phyloP scores from a whole-genome alignment of 2,329 filamentous ascomycete species.

The Fusarium anthophilum region DNA sequence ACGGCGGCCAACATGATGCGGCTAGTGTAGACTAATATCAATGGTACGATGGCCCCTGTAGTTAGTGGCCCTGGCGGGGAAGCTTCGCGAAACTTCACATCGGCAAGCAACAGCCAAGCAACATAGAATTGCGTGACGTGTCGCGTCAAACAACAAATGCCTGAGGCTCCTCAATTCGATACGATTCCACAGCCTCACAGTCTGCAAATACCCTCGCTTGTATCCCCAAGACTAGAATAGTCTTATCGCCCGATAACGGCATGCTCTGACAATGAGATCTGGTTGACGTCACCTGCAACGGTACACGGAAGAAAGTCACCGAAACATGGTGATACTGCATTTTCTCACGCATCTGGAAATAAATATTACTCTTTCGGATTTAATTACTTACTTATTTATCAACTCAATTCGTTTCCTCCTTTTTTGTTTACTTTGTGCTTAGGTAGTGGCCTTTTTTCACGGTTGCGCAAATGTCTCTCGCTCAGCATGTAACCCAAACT shows the following conservation, averaged over 20 bases:
- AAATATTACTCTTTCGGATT: not conserved
- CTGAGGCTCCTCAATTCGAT: conserved; percentile 4
- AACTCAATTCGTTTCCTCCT: not conserved
- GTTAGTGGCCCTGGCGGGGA: not conserved
- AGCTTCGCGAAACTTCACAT: conserved; percentile 23
- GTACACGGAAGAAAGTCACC: conserved; percentile 5
- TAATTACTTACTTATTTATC: not conserved
- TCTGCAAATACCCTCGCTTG: conserved; percentile 17
- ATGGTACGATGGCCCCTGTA: not conserved
- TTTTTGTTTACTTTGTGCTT: not conserved
- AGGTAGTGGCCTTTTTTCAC: not conserved
- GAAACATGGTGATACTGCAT: conserved; percentile 16
- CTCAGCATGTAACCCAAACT: conserved; percentile 52
- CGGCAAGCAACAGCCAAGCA: not conserved
- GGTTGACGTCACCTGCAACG: conserved; percentile 27
- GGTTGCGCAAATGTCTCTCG: conserved; percentile 51
- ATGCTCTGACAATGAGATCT: not conserved
- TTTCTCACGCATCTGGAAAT: not conserved
- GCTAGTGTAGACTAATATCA: not conserved
- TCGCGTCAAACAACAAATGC: not conserved
- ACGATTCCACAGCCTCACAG: not conserved
- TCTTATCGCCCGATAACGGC: not conserved
- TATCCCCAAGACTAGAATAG: not conserved
- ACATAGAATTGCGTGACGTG: not conserved
- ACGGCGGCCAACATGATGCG: not conserved